A percentile compares a stretch with the other conserved stretches of the same genome.
phyloP scores from a whole-genome alignment of 2,329 filamentous ascomycete genomes.

The Purpureocillium lavendulum region DNA sequence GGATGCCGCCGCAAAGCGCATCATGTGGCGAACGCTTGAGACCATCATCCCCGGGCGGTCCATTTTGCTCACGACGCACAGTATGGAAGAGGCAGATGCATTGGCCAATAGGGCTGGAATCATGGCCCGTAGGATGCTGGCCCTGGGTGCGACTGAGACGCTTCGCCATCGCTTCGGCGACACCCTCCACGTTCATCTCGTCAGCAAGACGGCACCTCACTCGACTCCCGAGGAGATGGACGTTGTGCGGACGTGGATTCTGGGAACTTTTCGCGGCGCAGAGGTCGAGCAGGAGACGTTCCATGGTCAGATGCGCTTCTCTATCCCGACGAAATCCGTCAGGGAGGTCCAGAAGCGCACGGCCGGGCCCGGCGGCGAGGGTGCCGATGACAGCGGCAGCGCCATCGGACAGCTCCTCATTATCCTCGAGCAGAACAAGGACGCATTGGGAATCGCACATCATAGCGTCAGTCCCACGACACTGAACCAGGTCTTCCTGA shows the following conservation, averaged over 20 bases:
- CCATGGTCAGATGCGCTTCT: slow-evolving; percentile 79
- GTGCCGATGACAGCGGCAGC: slow-evolving; percentile 14
- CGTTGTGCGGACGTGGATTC: slow-evolving; percentile 57
- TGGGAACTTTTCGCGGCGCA: slow-evolving; percentile 50
- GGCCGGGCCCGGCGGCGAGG: background rate
- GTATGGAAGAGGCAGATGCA: slow-evolving; percentile 75
- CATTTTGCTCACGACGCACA: slow-evolving; percentile 67
- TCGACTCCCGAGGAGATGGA: slow-evolving; percentile 61
- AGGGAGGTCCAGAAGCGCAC: slow-evolving; percentile 47
- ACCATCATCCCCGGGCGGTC: slow-evolving; percentile 57
- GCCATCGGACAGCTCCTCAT: slow-evolving; percentile 62
- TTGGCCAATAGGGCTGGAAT: slow-evolving; percentile 59
- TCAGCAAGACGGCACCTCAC: slow-evolving; percentile 61
- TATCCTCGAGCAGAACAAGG: slow-evolving; percentile 58
- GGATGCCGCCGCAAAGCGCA: slow-evolving; percentile 64
- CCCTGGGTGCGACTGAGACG: slow-evolving; percentile 60
- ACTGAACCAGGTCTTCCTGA: slow-evolving; percentile 80
- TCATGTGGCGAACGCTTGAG: slow-evolving; percentile 67
- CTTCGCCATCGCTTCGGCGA: slow-evolving; percentile 66
- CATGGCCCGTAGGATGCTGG: slow-evolving; percentile 72
- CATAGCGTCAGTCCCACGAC: slow-evolving; percentile 77
- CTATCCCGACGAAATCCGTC: slow-evolving; percentile 36
- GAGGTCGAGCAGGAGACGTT: slow-evolving; percentile 66
- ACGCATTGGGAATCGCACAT: slow-evolving; percentile 63
- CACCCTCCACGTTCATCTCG: slow-evolving; percentile 67